Base-by-base conservation (phyloP, 257 asterid genomes). In the Nyctanthes arbortristis region DNA sequence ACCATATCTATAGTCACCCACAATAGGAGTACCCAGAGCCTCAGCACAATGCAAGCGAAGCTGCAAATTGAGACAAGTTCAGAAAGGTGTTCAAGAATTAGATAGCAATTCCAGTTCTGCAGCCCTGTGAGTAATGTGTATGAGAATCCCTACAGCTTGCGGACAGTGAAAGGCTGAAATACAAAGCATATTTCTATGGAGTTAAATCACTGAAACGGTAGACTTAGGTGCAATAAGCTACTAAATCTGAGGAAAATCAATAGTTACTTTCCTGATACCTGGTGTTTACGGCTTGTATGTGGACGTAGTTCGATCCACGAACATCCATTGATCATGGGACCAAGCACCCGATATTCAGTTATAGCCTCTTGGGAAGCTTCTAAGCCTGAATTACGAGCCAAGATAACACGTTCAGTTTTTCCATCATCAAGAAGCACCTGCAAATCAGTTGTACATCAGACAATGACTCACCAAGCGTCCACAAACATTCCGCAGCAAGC, bases 31-130 rank as follows among this genome's bases (percentile, higher is more conserved):
- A 33, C 99, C 96, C 31, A 91, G 97, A 64, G 93, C 99, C 80
- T 89, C 99, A 11, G 96, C 96, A 76, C 96, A 93, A 69, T 93
- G 97, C 62, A 93, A 96, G 18, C 99, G 88, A 29, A 93, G 90
- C 99, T 93, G 84, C 63, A 63, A 18, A 64, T 63, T 45, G 16
- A 7, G 49, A 7, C 22, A 3, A 45, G 34, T 34, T 29, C 59
- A 8, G 7, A 3, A 22, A 52, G 29, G n/a, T n/a, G n/a, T n/a
- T n/a, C n/a, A n/a, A n/a, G n/a, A n/a, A n/a, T n/a, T n/a, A n/a
- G n/a, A n/a, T n/a, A n/a, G n/a, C n/a, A n/a, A n/a, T n/a, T n/a
- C n/a, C n/a, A n/a, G n/a, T n/a, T n/a, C n/a, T n/a, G n/a, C n/a
- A n/a, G n/a, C n/a, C n/a, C n/a, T n/a, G n/a, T n/a, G n/a, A n/a